These are phyloP conservation scores for Hebeloma cylindrosporum DNA, from an alignment of 768 basidiomycete species.

Conservation along the genomic window DNA sequence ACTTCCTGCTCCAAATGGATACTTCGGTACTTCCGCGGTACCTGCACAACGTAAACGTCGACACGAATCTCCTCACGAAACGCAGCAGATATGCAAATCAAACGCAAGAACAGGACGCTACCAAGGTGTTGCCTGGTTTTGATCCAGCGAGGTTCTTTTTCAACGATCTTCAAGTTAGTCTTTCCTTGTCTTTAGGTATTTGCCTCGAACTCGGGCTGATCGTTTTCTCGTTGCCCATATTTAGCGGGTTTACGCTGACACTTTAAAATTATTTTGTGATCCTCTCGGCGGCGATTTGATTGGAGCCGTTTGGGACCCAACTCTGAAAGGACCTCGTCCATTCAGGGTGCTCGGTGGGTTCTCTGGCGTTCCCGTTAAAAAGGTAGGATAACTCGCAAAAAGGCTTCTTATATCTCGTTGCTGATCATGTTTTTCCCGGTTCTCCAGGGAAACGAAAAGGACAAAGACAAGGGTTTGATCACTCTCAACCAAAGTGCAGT, in stretches of 20 bases:
- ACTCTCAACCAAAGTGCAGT: constrained; percentile 65
- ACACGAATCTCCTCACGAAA: constrained; percentile 45
- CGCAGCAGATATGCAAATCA: constrained; percentile 49
- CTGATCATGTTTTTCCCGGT: background rate
- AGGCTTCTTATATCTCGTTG: background rate
- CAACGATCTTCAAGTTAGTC: constrained; percentile 70
- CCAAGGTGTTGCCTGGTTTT: constrained; percentile 60
- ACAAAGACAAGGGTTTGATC: constrained; percentile 60
- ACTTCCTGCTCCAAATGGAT: constrained; percentile 79
- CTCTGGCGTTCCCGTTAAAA: constrained; percentile 59
- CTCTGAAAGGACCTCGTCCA: constrained; percentile 54
- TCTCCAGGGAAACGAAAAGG: constrained; percentile 40
- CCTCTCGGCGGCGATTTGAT: constrained; percentile 74
- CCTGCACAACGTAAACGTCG: constrained; percentile 62
- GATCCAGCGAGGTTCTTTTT: constrained; percentile 74
- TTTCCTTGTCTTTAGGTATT: background rate
- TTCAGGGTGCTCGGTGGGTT: constrained; percentile 86
- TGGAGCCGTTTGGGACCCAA: constrained; percentile 87
- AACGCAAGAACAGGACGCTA: constrained; percentile 25
- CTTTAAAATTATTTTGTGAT: constrained; percentile 84
- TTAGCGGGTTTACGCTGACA: constrained; percentile 74
- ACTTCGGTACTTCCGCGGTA: constrained; percentile 66
- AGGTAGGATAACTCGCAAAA: constrained; percentile 30
- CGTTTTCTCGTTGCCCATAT: constrained; percentile 2
- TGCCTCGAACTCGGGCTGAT: constrained; percentile 3